Percentiles rank a stretch among this genome's conserved stretches.
phyloP scores from a whole-genome alignment of 495 filamentous ascomycete species.

The Penicillium verhagenii region DNA sequence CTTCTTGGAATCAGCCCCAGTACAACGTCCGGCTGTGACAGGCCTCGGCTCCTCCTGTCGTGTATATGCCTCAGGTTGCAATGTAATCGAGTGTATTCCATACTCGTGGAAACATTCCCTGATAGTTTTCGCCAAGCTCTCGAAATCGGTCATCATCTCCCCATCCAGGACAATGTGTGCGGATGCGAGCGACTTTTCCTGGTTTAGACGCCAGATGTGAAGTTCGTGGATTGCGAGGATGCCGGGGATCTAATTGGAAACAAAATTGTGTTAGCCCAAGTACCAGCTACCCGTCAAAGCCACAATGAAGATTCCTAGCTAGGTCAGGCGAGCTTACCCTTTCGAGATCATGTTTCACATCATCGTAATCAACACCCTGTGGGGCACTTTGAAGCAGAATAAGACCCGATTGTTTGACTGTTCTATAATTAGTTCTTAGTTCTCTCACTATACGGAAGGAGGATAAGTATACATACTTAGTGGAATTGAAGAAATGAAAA shows the following conservation, averaged over 20 bases:
- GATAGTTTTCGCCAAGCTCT: slow-evolving; percentile 34
- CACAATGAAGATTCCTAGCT: too few species aligned
- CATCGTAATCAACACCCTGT: slow-evolving; percentile 65
- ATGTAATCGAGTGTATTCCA: slow-evolving; percentile 44
- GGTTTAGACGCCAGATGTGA: slow-evolving; percentile 48
- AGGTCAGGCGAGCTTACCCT: too few species aligned
- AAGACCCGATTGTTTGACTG: slow-evolving; percentile 33
- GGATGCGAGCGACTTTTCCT: slow-evolving; percentile 43
- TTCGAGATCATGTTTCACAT: slow-evolving; percentile 69
- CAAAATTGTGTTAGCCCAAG: not conserved
- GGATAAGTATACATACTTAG: slow-evolving; percentile 24
- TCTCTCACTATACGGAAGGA: slow-evolving; percentile 18
- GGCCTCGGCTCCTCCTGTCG: not conserved
- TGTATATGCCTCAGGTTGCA: slow-evolving; percentile 39
- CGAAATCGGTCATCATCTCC: slow-evolving; percentile 27
- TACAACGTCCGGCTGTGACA: not conserved
- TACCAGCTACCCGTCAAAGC: slow-evolving; percentile 15
- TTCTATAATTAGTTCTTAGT: not conserved
- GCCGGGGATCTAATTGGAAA: slow-evolving; percentile 29
- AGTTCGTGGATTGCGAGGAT: slow-evolving; percentile 44
- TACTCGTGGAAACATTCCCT: slow-evolving; percentile 48
- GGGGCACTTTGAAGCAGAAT: slow-evolving; percentile 83
- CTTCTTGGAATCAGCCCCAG: not conserved
- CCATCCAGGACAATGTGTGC: slow-evolving; percentile 38
- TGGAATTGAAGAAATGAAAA: slow-evolving; percentile 40